Percentiles rank a stretch among this genome's conserved stretches.
These are phyloP conservation scores for Colletotrichum lindemuthianum DNA, from an alignment of 2,329 filamentous ascomycete genomes.

Conservation along the genomic window DNA sequence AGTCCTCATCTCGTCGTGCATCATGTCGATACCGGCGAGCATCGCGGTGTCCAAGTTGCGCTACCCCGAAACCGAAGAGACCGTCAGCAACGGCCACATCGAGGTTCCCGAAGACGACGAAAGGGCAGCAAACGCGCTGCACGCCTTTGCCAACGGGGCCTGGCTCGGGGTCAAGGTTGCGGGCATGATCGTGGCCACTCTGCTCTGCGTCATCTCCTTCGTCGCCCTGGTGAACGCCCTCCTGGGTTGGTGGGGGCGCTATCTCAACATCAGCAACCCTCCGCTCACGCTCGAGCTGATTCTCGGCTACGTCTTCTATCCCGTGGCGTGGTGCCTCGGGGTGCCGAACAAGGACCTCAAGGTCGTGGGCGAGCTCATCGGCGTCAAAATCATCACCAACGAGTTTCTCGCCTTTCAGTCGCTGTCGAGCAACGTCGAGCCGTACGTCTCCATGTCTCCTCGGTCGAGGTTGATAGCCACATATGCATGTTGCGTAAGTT, in stretches of 20 bases:
- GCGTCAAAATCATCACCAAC: slow-evolving; percentile 31
- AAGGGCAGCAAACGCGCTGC: slow-evolving; percentile 71
- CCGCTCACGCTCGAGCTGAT: slow-evolving; percentile 73
- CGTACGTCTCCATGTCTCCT: slow-evolving; percentile 30
- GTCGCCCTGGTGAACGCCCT: slow-evolving; percentile 74
- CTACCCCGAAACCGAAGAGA: slow-evolving; percentile 78
- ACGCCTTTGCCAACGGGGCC: slow-evolving; percentile 78
- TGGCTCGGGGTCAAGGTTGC: slow-evolving; percentile 82
- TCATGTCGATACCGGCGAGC: slow-evolving; percentile 82
- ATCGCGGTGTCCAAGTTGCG: slow-evolving; percentile 77
- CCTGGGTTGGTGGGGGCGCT: slow-evolving; percentile 78
- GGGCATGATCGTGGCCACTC: slow-evolving; percentile 76
- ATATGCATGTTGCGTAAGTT: slow-evolving; percentile 31
- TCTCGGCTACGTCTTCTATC: slow-evolving; percentile 77
- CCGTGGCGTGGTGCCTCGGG: slow-evolving; percentile 76
- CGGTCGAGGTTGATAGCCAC: slow-evolving; percentile 29
- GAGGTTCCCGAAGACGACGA: slow-evolving; percentile 75
- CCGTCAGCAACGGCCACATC: slow-evolving; percentile 74
- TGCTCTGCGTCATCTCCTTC: slow-evolving; percentile 79
- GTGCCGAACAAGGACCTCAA: slow-evolving; percentile 50
- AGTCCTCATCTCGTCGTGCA: slow-evolving; percentile 77
- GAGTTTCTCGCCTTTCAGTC: slow-evolving; percentile 28
- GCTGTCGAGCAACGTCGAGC: slow-evolving; percentile 25
- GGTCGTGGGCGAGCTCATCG: slow-evolving; percentile 27
- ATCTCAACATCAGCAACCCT: slow-evolving; percentile 69